Evolutionary conservation across 2,329 filamentous ascomycete genomes (phyloP), one percentile per base, ranked within the genome.

Genomic region (Diatrype stigma): DNA sequence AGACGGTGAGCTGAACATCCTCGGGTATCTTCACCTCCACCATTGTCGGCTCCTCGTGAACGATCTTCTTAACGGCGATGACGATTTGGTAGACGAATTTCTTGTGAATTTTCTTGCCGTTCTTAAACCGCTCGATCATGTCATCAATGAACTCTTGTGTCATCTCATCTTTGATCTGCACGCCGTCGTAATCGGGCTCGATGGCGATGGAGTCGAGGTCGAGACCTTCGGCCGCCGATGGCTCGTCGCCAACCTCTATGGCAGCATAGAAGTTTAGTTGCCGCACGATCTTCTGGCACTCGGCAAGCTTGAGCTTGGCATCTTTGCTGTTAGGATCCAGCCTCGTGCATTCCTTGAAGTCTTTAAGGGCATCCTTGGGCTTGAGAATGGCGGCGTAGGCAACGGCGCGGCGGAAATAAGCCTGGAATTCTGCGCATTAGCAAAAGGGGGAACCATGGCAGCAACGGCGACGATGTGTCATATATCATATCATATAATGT

Each of bases 41-140:
- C 94, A 99, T 96, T 23, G 94, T 99, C 16, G 93, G 81, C 73
- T 99, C 94, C 48, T 91, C 85, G 68, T 93, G 92, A 44, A 96
- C 86, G 51, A 99, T 81, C 56, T 96, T 86, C 76, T 89, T 90
- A 61, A 95, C 89, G 6, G 89, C 89, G 61, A 96, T 75, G 62
- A 99, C 81, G 66, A 99, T 99, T 74, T 96, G 90, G 77, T 93
- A 97, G 58, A 93, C 94, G 67, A 96, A 99, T 80, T 97, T 99
- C 73, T 84, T 86, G 70, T 94, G 90, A 51, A 99, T 80, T 73
- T 90, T 93, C 80, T 99, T 97, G 66, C 94, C 94, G 47, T 82
- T 86, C 81, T 95, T 96, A 81, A 99, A 99, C 30, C 94, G 80
- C 69, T 94, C 82, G 51, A 90, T 93, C 93, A 97, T 96, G 73